Percentiles rank a stretch among this genome's conserved stretches.
phyloP scores from a whole-genome alignment of 2,329 filamentous ascomycete genomes.

The Cladophialophora chaetospira region DNA sequence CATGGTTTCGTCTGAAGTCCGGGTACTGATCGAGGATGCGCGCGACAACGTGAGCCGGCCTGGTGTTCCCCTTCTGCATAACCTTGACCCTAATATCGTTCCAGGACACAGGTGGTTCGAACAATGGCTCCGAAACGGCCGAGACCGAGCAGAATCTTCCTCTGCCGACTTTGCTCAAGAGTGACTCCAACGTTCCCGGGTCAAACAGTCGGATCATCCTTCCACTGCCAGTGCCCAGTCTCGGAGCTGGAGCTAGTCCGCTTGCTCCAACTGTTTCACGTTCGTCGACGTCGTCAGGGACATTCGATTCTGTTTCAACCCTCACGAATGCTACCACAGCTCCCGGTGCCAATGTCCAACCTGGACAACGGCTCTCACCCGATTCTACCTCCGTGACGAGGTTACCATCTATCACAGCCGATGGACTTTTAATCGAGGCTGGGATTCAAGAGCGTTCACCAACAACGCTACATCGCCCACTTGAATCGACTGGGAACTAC shows the following conservation, averaged over 20 bases:
- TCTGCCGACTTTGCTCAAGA: slow-evolving; percentile 15
- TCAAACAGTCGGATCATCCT: slow-evolving; percentile 22
- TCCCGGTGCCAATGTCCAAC: slow-evolving; percentile 4
- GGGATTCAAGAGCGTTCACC: slow-evolving; percentile 17
- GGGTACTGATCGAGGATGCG: slow-evolving; percentile 32
- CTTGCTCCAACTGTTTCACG: slow-evolving; percentile 16
- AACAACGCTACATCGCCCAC: neutral
- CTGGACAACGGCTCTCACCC: slow-evolving; percentile 23
- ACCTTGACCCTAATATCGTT: neutral
- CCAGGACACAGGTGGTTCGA: slow-evolving; percentile 26
- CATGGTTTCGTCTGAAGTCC: slow-evolving; percentile 30
- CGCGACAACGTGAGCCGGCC: slow-evolving; percentile 27
- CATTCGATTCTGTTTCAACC: slow-evolving; percentile 17
- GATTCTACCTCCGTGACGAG: slow-evolving; percentile 21
- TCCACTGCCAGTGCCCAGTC: slow-evolving; percentile 20
- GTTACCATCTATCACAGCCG: slow-evolving; percentile 30
- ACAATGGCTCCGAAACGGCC: slow-evolving; percentile 27
- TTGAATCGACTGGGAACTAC: slow-evolving; percentile 8
- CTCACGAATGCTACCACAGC: slow-evolving; percentile 3
- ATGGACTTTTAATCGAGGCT: slow-evolving; percentile 26
- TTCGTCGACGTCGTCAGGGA: slow-evolving; percentile 22
- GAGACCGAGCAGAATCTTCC: slow-evolving; percentile 19
- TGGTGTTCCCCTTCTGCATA: neutral
- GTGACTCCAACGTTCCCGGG: slow-evolving; percentile 13
- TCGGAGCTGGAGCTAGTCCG: slow-evolving; percentile 12